A percentile compares a stretch with the other conserved stretches of the same genome.
phyloP scores from a whole-genome alignment of 2,329 filamentous ascomycete genomes.

The Talaromyces amestolkiae region DNA sequence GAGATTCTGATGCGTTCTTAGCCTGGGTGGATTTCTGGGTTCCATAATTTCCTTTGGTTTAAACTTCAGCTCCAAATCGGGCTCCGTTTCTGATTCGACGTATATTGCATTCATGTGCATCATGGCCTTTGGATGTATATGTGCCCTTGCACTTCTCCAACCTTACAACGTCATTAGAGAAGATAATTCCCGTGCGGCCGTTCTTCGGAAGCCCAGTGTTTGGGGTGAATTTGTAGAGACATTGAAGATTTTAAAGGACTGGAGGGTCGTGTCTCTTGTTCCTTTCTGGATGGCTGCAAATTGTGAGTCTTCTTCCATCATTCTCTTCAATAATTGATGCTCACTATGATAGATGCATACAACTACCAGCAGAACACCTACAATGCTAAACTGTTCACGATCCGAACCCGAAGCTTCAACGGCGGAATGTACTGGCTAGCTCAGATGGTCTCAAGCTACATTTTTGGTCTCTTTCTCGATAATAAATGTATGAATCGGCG shows the following conservation, averaged over 20 bases:
- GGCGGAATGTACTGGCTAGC: constrained; percentile 53
- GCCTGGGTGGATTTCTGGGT: constrained; percentile 43
- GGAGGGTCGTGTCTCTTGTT: constrained; percentile 30
- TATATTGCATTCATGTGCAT: constrained; percentile 52
- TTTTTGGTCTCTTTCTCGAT: constrained; percentile 41
- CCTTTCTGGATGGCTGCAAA: constrained; percentile 38
- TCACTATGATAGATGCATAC: constrained; percentile 52
- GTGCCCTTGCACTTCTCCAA: constrained; percentile 50
- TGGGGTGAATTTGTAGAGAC: constrained; percentile 22
- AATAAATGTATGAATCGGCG: constrained; percentile 43
- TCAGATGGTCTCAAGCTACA: constrained; percentile 50
- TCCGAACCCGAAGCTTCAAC: constrained; percentile 52
- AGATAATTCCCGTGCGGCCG: background rate
- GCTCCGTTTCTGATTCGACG: constrained; percentile 51
- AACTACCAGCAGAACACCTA: constrained; percentile 54
- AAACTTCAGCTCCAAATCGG: constrained; percentile 41
- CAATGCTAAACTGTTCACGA: constrained; percentile 52
- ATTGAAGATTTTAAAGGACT: constrained; percentile 35
- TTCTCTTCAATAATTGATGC: constrained; percentile 41
- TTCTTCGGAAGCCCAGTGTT: background rate
- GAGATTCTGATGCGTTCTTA: background rate
- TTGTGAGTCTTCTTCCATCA: constrained; percentile 45
- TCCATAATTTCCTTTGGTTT: constrained; percentile 46
- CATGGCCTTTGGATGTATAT: constrained; percentile 51
- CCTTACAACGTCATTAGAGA: constrained; percentile 35